Evolutionary conservation across 208 protist species (phyloP).

Genomic region (Leishmania martiniquensis): DNA sequence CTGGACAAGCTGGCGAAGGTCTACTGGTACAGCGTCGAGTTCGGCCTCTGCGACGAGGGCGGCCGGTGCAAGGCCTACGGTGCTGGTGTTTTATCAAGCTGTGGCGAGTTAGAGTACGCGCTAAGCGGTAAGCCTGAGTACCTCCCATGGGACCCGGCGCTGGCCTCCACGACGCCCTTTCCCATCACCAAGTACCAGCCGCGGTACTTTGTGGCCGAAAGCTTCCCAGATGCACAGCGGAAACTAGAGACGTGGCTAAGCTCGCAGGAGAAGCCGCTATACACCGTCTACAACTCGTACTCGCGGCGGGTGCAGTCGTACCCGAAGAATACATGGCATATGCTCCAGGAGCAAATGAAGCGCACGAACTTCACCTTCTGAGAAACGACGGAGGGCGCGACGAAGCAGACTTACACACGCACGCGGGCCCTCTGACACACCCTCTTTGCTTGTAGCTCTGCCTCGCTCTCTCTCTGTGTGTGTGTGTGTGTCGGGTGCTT

Average conservation of each 20-base stretch:
- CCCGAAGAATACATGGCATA: slow-evolving; percentile 70
- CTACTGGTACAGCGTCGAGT: slow-evolving; percentile 98
- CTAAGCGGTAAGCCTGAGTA: slow-evolving; percentile 52
- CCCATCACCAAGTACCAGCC: slow-evolving; percentile 96
- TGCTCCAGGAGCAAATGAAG: slow-evolving; percentile 57
- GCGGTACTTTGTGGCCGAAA: slow-evolving; percentile 94
- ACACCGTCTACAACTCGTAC: slow-evolving; percentile 92
- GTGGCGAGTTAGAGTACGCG: slow-evolving; percentile 91
- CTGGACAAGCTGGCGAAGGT: slow-evolving; percentile 92
- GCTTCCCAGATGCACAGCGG: slow-evolving; percentile 90
- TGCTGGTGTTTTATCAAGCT: slow-evolving; percentile 94
- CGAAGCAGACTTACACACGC: neutral
- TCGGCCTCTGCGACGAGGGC: slow-evolving; percentile 94
- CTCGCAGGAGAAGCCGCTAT: slow-evolving; percentile 81
- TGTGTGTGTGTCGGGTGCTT: neutral
- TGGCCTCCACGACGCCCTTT: slow-evolving; percentile 69
- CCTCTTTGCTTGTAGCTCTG: neutral
- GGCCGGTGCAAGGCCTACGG: slow-evolving; percentile 93
- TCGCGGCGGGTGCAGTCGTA: slow-evolving; percentile 85
- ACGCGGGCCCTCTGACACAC: too few relatives aligned
- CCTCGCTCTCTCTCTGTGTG: neutral
- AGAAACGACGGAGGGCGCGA: neutral
- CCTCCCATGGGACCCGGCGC: slow-evolving; percentile 64
- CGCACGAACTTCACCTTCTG: slow-evolving; percentile 44
- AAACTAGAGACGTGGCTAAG: slow-evolving; percentile 86